Base-by-base conservation (phyloP, 768 basidiomycete genomes). In the Amanita pallidorosea region DNA sequence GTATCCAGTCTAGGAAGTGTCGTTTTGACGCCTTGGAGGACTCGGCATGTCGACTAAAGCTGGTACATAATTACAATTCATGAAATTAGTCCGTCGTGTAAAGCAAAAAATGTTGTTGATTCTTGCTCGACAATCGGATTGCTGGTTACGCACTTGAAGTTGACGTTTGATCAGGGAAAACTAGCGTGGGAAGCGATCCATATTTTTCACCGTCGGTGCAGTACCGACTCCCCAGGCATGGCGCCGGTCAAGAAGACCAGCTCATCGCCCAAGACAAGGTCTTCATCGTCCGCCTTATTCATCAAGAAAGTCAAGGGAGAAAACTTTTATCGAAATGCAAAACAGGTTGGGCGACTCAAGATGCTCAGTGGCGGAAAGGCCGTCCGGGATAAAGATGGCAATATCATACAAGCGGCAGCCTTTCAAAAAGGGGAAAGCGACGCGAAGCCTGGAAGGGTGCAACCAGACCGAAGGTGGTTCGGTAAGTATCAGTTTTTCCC, bases 281-380 rank as follows among this genome's bases (percentile, higher is more conserved):
- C 73, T 1, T 70, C 70, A 17, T 70, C 73, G 20, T 70, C 73
- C n/a, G 70, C 74, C 13, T 57, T 76, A 1, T 71, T 79, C 4
- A 70, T 88, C 40, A 77, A 79, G 57, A 84, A 74, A 64, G 78
- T 86, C 56, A 92, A 91, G 63, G 94, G 93, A 61, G 92, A 96
- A 72, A 99, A 95, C 66, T 98, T 97, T 72, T 99, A 96, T 70
- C 88, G 93, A 67, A 81, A 93, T 85, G 93, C 91, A 40, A 97
- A 97, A 64, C 74, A 81, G 60, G 91, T 83, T 34, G 70, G 74
- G 27, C 74, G 85, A 54, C 79, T 93, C 49, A 97, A 96, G 73
- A 86, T 99, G 85, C 79, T 96, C 60, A 88, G 77, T 52, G 86
- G 94, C 54, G 92, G 92, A 34, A 93, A 93, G 70, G 81, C 95